Evolutionary conservation across 2,329 filamentous ascomycete species (phyloP).

Genomic region (Neonectria neomacrospora): DNA sequence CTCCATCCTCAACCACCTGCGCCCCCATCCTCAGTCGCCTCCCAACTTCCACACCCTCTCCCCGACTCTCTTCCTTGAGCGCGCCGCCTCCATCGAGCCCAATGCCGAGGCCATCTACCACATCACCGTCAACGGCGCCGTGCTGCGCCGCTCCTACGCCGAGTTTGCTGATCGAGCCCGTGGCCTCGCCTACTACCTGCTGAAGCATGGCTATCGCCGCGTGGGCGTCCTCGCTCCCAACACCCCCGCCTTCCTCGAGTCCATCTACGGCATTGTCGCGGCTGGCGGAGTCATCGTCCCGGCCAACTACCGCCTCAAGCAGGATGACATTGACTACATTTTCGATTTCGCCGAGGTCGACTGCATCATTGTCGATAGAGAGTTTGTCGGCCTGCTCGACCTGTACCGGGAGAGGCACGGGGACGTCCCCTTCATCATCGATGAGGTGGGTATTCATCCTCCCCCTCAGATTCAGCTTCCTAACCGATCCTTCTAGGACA

Average conservation of each 20-base stretch:
- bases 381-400: slow-evolving; percentile 78
- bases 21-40: slow-evolving; percentile 54
- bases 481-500: slow-evolving; percentile 67
- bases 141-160: slow-evolving; percentile 80
- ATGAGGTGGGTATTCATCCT: slow-evolving; percentile 59
- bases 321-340: slow-evolving; percentile 90
- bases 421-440: slow-evolving; percentile 77
- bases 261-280: slow-evolving; percentile 86
- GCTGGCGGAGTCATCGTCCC: slow-evolving; percentile 82
- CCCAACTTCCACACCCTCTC: slow-evolving; percentile 81
- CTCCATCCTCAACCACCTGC: slow-evolving; percentile 65
- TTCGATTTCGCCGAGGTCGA: slow-evolving; percentile 90
- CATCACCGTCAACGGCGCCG: slow-evolving; percentile 78
- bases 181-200: slow-evolving; percentile 88
- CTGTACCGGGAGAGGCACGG: slow-evolving; percentile 71
- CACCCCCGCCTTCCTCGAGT: slow-evolving; percentile 93
- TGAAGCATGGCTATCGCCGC: slow-evolving; percentile 76
- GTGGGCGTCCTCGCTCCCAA: slow-evolving; percentile 92
- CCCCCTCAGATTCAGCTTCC: slow-evolving; percentile 3
- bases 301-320: slow-evolving; percentile 73
- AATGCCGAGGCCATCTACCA: slow-evolving; percentile 87
- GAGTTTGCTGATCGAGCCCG: slow-evolving; percentile 87
- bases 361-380: slow-evolving; percentile 84
- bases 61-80: slow-evolving; percentile 86
- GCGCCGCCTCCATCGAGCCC: slow-evolving; percentile 89